These are phyloP conservation scores for Alternaria hordeiaustralica DNA, from an alignment of 2,329 filamentous ascomycete genomes.

Conservation along the genomic window DNA sequence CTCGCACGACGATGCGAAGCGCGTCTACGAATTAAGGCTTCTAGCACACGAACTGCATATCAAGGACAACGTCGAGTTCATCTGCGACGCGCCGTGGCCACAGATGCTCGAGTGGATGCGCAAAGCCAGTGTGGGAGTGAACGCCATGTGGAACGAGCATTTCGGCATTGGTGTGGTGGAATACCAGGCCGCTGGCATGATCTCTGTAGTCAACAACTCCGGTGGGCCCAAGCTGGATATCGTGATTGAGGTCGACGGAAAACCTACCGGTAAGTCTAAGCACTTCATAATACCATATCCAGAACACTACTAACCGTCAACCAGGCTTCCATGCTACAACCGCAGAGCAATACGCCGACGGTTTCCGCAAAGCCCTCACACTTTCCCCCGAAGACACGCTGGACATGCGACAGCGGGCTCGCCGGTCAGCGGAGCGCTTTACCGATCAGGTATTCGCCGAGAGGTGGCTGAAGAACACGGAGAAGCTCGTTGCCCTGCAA, in stretches of 20 bases:
- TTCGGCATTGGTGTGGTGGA: constrained; percentile 98
- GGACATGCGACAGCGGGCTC: constrained; percentile 76
- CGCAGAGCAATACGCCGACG: constrained; percentile 77
- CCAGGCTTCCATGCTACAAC: constrained; percentile 85
- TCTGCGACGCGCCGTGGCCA: constrained; percentile 88
- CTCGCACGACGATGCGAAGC: constrained; percentile 73
- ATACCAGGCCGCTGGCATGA: constrained; percentile 93
- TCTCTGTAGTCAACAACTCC: constrained; percentile 90
- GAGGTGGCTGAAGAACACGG: constrained; percentile 79
- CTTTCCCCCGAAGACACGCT: constrained; percentile 70
- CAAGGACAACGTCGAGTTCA: constrained; percentile 83
- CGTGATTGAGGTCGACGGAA: constrained; percentile 78
- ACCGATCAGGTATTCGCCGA: constrained; percentile 84
- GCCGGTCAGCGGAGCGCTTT: constrained; percentile 81
- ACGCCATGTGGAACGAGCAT: constrained; percentile 99
- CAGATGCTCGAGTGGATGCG: constrained; percentile 81
- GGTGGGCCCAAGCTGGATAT: constrained; percentile 95
- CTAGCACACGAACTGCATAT: constrained; percentile 83
- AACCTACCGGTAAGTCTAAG: constrained; percentile 69
- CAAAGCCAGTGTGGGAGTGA: constrained; percentile 83
- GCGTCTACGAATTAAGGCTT: constrained; percentile 86
- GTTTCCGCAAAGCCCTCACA: constrained; percentile 77
- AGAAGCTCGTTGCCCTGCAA: constrained; percentile 67
- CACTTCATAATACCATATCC: background rate
- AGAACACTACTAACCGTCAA: constrained; percentile 3